A percentile compares a stretch with the other conserved stretches of the same genome.
Evolutionary conservation across 73 alveolate genomes (phyloP).

Genomic region (Paraurostyla sp.): DNA sequence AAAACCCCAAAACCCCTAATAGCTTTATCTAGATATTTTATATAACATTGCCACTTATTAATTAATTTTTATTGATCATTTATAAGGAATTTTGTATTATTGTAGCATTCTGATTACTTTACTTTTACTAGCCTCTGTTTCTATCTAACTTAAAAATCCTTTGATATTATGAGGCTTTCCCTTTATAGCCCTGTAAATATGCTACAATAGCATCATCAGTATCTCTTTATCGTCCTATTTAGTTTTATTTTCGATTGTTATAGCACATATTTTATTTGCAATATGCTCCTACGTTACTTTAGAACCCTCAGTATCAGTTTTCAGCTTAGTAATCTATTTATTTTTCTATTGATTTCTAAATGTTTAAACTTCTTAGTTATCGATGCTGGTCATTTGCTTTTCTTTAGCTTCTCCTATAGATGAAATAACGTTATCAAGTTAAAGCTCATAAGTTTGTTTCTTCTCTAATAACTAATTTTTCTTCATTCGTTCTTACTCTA

Average conservation of each 20-base stretch:
- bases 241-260: constrained; percentile 27
- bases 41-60: too few relatives aligned
- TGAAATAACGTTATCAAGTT: background rate
- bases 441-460: background rate
- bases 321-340: background rate
- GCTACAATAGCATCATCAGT: constrained; percentile 33
- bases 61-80: too few relatives aligned
- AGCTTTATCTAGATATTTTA: too few relatives aligned
- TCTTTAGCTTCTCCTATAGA: constrained; percentile 20
- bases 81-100: constrained; percentile 15
- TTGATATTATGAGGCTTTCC: constrained; percentile 28
- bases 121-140: background rate
- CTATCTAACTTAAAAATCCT: background rate
- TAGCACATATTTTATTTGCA: constrained; percentile 45
- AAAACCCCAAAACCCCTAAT: too few relatives aligned
- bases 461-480: background rate
- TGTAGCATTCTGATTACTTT: constrained; percentile 7
- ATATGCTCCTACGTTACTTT: background rate
- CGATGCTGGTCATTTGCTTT: background rate
- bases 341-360: background rate
- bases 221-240: constrained; percentile 32
- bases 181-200: constrained; percentile 17
- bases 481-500: background rate
- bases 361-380: background rate
- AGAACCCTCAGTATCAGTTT: background rate